Base-by-base conservation (phyloP, 495 filamentous ascomycete genomes). In the Pyrenopolyporus hunteri region DNA sequence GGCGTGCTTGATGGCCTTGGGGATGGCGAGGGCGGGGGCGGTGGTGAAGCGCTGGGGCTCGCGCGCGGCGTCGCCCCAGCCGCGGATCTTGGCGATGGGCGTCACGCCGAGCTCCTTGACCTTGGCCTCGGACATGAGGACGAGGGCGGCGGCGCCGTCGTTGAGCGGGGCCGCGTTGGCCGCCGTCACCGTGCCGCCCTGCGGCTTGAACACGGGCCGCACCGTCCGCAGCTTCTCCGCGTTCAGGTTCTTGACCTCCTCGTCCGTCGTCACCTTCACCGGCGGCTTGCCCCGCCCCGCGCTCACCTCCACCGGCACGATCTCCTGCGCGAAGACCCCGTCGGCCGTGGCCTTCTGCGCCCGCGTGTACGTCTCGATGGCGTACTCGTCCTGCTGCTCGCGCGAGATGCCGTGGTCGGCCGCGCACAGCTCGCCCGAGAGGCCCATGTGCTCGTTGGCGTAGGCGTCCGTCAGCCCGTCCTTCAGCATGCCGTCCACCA, bases 201-300 rank as follows among this genome's bases (percentile, higher is more conserved):
- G 82, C 42, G 92, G 84, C 59, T 89, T 85, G 81, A 98, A 98
- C 31, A 87, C 89, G 43, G 94, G 90, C 70, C 89, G 89, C 66
- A 96, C 89, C 37, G 83, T 78, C 72, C 85, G 87, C 11, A 97
- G 86, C 77, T 97, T 97, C 47, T 93, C 87, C 59, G 89, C 84
- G 79, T 98, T 98, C 63, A 98, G 90, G 77, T 97, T 98, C 80
- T 93, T 93, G 49, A 92, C 89, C 79, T 98, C 95, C 60, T 98
- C 94, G 73, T 98, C 94, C 57, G 86, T 84, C 57, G 91, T 87
- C 39, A 98, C 80, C 31, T 82, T 84, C 53, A 93, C 83, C 45
- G 84, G 80, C 49, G 93, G 92, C 84, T 98, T 98, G 66, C 92
- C 92, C 48, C 92, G 86, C 68, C 89, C 91, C 22, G 90, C 92